A percentile compares a stretch with the other conserved stretches of the same genome.
Evolutionary conservation across 2,329 filamentous ascomycete species (phyloP).

Genomic region (Sporothrix phasma): DNA sequence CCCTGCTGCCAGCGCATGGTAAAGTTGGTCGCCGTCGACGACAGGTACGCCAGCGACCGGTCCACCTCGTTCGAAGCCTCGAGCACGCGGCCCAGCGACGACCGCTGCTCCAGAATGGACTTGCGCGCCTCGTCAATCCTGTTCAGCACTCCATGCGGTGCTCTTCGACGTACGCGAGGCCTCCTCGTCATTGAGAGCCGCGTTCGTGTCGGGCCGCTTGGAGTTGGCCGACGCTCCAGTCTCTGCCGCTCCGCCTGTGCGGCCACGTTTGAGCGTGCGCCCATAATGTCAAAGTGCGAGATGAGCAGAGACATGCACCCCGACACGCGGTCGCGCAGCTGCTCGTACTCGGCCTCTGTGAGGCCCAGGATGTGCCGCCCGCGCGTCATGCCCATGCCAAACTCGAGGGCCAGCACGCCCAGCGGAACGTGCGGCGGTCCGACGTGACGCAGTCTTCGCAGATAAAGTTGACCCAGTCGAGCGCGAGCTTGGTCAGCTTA

Average conservation of each 20-base stretch:
- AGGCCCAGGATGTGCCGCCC: conserved; percentile 89
- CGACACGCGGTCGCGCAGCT: conserved; percentile 76
- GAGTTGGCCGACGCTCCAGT: conserved; percentile 72
- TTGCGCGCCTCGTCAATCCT: conserved; percentile 70
- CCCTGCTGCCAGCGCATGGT: conserved; percentile 97
- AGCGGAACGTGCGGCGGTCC: conserved; percentile 91
- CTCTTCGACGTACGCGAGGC: conserved; percentile 63
- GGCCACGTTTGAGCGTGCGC: conserved; percentile 82
- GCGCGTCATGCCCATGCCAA: conserved; percentile 93
- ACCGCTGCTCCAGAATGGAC: conserved; percentile 72
- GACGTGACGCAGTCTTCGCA: conserved; percentile 93
- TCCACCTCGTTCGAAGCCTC: conserved; percentile 95
- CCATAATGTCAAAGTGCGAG: conserved; percentile 98
- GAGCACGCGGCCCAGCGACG: conserved; percentile 78
- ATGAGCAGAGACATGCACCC: conserved; percentile 97
- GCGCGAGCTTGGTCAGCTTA: conserved; percentile 81
- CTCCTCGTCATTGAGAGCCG: conserved; percentile 70
- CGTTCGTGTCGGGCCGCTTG: conserved; percentile 67
- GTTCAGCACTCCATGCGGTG: conserved; percentile 62
- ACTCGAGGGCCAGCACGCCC: conserved; percentile 95
- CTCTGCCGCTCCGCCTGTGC: conserved; percentile 89
- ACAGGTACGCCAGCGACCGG: conserved; percentile 85
- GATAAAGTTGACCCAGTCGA: conserved; percentile 97
- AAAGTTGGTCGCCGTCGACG: conserved; percentile 87
- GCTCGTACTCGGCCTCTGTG: conserved; percentile 76